These are phyloP conservation scores for Theobroma grandiflorum DNA, from an alignment of 441 rosid species.

Conservation along the genomic window DNA sequence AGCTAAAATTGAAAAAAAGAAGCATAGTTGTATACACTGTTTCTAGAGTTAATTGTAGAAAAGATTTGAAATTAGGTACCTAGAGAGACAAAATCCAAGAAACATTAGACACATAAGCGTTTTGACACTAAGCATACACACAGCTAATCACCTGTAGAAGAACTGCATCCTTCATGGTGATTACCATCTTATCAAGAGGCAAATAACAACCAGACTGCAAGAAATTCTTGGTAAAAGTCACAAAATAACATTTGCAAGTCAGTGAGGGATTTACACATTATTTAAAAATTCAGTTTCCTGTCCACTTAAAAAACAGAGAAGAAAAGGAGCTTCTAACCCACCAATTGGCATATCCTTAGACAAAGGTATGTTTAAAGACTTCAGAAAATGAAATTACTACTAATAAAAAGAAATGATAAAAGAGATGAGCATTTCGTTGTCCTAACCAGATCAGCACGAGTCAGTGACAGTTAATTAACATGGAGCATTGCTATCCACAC, in stretches of 20 bases:
- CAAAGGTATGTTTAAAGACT: neutral
- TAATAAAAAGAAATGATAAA: neutral
- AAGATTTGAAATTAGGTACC: neutral
- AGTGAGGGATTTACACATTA: neutral
- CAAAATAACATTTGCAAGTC: neutral
- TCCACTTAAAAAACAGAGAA: neutral
- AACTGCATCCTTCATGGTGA: neutral
- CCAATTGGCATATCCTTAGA: neutral
- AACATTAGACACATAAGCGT: neutral
- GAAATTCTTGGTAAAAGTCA: neutral
- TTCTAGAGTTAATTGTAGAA: neutral
- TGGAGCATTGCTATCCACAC: neutral
- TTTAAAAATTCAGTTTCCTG: neutral
- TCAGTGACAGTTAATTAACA: slow-evolving; percentile 14
- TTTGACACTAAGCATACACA: neutral
- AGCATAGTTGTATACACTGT: neutral
- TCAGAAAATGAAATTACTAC: neutral
- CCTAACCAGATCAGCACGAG: neutral
- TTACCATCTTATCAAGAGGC: neutral
- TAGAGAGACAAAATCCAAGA: neutral
- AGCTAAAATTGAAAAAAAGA: neutral
- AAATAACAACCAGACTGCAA: neutral
- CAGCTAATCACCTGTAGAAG: neutral
- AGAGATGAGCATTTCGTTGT: neutral
- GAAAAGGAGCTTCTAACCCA: neutral